Percentiles rank a stretch among this genome's conserved stretches.
These are phyloP conservation scores for Sclerospora graminicola DNA, from an alignment of 352 stramenopile species.

Conservation along the genomic window DNA sequence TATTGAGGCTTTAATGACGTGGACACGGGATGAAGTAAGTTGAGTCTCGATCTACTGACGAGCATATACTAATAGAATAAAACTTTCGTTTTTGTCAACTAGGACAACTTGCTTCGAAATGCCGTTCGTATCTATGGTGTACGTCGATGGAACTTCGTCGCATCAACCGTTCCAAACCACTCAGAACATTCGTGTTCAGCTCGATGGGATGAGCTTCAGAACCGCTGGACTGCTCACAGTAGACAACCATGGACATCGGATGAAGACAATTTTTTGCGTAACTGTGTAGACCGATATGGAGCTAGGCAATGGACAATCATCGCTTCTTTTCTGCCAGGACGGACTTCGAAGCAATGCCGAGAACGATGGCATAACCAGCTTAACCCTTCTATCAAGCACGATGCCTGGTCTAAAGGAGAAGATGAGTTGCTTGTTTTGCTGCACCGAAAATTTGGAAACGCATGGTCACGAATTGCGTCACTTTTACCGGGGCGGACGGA, in stretches of 20 bases:
- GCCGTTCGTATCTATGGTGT: constrained; percentile 6
- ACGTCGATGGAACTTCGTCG: constrained; percentile 14
- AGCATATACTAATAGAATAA: not conserved
- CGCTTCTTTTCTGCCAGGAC: constrained; percentile 40
- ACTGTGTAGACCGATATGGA: constrained; percentile 32
- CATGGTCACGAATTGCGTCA: constrained; percentile 39
- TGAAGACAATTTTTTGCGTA: constrained; percentile 36
- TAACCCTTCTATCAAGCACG: constrained; percentile 31
- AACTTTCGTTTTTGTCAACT: not conserved
- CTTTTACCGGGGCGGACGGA: constrained; percentile 35
- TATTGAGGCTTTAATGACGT: not conserved
- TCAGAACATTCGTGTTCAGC: constrained; percentile 12
- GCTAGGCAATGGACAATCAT: constrained; percentile 43
- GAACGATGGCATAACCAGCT: constrained; percentile 38
- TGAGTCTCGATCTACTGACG: not conserved
- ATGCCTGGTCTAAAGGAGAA: constrained; percentile 26
- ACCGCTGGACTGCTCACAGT: constrained; percentile 14
- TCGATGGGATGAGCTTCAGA: constrained; percentile 35
- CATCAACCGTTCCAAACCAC: constrained; percentile 1
- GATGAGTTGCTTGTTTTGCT: constrained; percentile 21
- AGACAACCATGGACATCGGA: constrained; percentile 24
- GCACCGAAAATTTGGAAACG: constrained; percentile 27
- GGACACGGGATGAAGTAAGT: constrained; percentile 9
- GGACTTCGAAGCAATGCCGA: constrained; percentile 64
- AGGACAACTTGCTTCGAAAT: constrained; percentile 14